A percentile compares a stretch with the other conserved stretches of the same genome.
phyloP scores from a whole-genome alignment of 257 asterid genomes.

The Linaria vulgaris region DNA sequence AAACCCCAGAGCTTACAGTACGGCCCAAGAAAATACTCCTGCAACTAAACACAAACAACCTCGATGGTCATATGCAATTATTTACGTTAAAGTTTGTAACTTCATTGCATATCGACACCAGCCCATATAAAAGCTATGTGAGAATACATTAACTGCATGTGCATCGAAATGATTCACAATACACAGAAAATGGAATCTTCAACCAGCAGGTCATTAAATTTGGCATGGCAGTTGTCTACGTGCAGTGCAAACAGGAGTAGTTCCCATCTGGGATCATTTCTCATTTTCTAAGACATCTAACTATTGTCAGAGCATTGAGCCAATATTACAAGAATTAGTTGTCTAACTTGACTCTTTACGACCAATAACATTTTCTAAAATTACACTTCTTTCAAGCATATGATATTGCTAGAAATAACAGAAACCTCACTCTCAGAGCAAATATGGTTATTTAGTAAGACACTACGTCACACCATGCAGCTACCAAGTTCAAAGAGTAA shows the following conservation, averaged over 20 bases:
- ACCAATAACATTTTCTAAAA: background rate
- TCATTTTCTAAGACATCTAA: background rate
- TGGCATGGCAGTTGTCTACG: too few species aligned
- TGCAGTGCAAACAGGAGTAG: conserved; percentile 13
- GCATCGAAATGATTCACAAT: conserved; percentile 2
- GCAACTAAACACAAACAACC: conserved; percentile 33
- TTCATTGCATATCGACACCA: conserved; percentile 14
- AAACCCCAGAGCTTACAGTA: conserved; percentile 43
- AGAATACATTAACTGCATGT: conserved; percentile 9
- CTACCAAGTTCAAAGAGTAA: conserved; percentile 19
- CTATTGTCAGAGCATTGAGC: conserved; percentile 5
- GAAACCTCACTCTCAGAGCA: conserved; percentile 12
- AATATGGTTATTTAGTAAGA: conserved; percentile 5
- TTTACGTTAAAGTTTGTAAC: conserved; percentile 21
- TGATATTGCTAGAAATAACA: conserved; percentile 19
- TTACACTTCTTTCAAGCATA: conserved; percentile 18
- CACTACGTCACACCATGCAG: conserved; percentile 15
- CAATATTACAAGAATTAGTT: background rate
- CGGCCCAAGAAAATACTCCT: conserved; percentile 37
- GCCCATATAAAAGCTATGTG: conserved; percentile 2
- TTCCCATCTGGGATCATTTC: conserved; percentile 17
- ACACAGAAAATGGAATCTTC: conserved; percentile 4
- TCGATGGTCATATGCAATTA: conserved; percentile 22
- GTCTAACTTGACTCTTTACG: conserved; percentile 12
- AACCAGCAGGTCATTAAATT: background rate